Conservation (phyloP, 768 basidiomycete species). For the Russula griseocarnosa region DNA sequence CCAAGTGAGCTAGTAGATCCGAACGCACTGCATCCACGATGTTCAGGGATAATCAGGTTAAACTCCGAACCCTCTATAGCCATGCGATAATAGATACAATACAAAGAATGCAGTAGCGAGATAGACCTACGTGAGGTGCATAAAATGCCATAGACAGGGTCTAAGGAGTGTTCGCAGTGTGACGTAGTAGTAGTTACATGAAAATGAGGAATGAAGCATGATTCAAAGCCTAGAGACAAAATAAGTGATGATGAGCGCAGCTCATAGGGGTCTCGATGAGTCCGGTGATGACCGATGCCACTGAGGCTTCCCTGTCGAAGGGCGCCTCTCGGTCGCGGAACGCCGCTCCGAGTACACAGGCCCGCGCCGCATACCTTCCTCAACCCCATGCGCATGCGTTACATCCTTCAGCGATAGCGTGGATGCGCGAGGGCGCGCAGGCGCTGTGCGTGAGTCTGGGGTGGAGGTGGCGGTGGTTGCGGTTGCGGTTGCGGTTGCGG, state of each 20-base stretch:
- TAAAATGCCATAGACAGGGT: slow-evolving; percentile 19
- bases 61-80: slow-evolving; percentile 12
- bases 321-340: slow-evolving; percentile 21
- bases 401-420: slow-evolving; percentile 17
- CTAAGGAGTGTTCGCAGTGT: slow-evolving; percentile 12
- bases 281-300: slow-evolving; percentile 23
- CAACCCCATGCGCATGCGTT: slow-evolving; percentile 10
- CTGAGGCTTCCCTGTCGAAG: slow-evolving; percentile 25
- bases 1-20: slow-evolving; percentile 18
- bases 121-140: slow-evolving; percentile 4
- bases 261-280: slow-evolving; percentile 18
- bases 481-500: too few relatives aligned
- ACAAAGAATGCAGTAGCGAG: slow-evolving; percentile 12
- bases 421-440: slow-evolving; percentile 17
- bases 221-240: neutral
- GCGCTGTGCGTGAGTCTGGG: slow-evolving; percentile 13
- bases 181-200: slow-evolving; percentile 8
- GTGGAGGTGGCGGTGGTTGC: neutral
- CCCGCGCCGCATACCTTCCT: slow-evolving; percentile 20
- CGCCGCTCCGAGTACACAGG: slow-evolving; percentile 19
- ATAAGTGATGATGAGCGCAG: slow-evolving; percentile 18
- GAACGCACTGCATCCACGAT: slow-evolving; percentile 4
- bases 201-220: slow-evolving; percentile 3
- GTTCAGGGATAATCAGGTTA: neutral
- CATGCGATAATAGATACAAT: slow-evolving; percentile 20